These are phyloP conservation scores for Solanum chaucha DNA, from an alignment of 257 asterid genomes.

Conservation along the genomic window DNA sequence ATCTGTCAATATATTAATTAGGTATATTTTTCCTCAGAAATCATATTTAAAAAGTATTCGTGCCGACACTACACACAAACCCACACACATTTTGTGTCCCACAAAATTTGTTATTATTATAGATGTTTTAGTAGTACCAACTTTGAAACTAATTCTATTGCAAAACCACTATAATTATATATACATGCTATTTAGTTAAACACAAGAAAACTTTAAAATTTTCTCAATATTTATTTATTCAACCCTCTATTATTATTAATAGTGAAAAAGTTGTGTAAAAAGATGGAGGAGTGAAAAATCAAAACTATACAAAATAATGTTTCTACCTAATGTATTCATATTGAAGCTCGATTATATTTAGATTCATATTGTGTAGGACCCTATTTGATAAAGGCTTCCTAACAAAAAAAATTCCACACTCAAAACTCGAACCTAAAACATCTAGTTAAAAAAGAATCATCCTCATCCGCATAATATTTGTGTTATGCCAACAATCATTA, in stretches of 20 bases:
- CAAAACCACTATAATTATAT: background rate
- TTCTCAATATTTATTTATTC: background rate
- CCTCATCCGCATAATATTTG: no score
- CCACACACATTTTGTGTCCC: background rate
- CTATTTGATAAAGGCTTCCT: background rate
- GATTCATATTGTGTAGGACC: fast-evolving
- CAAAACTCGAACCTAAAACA: background rate
- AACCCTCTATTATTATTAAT: background rate
- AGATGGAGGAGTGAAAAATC: background rate
- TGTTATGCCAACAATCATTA: no score
- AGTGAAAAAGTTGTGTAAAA: background rate
- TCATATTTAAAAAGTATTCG: background rate
- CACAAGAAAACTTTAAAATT: background rate
- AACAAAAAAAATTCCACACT: background rate
- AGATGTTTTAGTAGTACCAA: background rate
- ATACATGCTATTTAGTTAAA: background rate
- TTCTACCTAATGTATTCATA: background rate
- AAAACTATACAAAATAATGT: background rate
- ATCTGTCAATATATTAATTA: background rate
- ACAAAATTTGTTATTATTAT: background rate
- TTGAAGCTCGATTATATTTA: no score
- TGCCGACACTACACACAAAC: background rate
- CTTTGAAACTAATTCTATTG: background rate
- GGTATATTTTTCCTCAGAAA: background rate
- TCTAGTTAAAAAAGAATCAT: no score